Evolutionary conservation across 2,329 filamentous ascomycete species (phyloP).

Genomic region (Calonectria multiphialidica): DNA sequence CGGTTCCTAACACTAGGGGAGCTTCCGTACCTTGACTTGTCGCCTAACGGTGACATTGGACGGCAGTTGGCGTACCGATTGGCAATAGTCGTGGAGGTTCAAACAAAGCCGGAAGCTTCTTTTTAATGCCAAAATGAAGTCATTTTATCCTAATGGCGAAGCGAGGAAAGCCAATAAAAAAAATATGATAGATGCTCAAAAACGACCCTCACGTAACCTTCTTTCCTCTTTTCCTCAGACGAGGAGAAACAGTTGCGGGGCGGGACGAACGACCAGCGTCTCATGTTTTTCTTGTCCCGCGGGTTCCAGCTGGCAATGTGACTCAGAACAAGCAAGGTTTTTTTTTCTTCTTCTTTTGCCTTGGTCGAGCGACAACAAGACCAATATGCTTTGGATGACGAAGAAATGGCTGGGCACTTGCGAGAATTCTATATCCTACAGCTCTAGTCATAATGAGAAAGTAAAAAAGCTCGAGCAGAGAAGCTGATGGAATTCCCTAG

Average conservation of each 20-base stretch:
- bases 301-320: conserved; percentile 2
- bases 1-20: conserved; percentile 18
- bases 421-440: not conserved
- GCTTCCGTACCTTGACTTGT: conserved; percentile 23
- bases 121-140: conserved; percentile 7
- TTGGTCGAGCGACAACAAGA: conserved; percentile 6
- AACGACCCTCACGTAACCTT: not conserved
- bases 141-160: not conserved
- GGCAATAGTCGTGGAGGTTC: not conserved
- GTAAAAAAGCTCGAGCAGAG: not conserved
- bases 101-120: conserved; percentile 14
- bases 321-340: conserved; percentile 16
- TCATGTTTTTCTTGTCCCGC: conserved; percentile 20
- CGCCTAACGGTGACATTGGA: conserved; percentile 3
- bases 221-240: conserved; percentile 5
- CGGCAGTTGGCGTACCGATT: conserved; percentile 21
- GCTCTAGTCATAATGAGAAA: conserved; percentile 12
- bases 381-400: not conserved
- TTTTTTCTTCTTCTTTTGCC: not conserved
- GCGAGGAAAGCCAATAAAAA: not conserved
- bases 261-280: conserved; percentile 18
- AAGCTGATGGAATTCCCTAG: conserved; percentile 1
- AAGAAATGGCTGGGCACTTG: not conserved
- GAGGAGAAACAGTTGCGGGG: conserved; percentile 25
- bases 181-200: conserved; percentile 24